Evolutionary conservation across 176 grass and related monocot genomes (phyloP).

Genomic region (Dactylis glomerata): DNA sequence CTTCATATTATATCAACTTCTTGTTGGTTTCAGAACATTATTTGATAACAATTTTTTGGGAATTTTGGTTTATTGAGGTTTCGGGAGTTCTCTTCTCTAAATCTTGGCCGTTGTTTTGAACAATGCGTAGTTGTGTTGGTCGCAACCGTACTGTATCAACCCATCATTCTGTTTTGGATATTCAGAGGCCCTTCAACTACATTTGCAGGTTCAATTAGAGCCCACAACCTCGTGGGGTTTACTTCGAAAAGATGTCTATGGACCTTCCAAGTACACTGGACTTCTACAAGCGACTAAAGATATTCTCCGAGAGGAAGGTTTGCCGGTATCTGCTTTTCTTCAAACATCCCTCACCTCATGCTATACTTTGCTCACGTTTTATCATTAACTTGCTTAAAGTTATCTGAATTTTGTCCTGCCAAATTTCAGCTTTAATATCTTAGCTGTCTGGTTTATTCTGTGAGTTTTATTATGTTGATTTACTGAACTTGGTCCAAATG

Average conservation of each 20-base stretch:
- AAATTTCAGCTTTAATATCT: constrained; percentile 3
- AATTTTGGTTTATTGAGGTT: neutral
- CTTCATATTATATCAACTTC: neutral
- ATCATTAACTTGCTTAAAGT: neutral
- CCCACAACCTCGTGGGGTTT: constrained; percentile 71
- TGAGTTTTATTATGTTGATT: neutral
- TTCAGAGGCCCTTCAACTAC: neutral
- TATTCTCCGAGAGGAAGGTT: constrained; percentile 99
- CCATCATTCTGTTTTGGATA: neutral
- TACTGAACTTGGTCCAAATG: neutral
- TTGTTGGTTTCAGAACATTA: neutral
- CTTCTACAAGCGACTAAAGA: constrained; percentile 80
- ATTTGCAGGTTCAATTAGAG: constrained; percentile 87
- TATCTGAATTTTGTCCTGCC: neutral
- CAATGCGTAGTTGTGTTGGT: neutral
- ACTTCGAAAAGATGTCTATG: constrained; percentile 51
- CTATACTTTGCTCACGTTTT: neutral
- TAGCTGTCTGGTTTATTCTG: neutral
- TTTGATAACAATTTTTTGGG: neutral
- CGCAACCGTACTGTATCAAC: neutral
- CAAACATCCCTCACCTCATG: neutral
- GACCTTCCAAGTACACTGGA: constrained; percentile 87
- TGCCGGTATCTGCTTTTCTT: constrained; percentile 61
- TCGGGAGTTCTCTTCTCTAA: neutral
- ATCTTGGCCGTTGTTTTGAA: neutral